These are phyloP conservation scores for Globisporangium iwayamae DNA, from an alignment of 352 stramenopile genomes.

Conservation along the genomic window DNA sequence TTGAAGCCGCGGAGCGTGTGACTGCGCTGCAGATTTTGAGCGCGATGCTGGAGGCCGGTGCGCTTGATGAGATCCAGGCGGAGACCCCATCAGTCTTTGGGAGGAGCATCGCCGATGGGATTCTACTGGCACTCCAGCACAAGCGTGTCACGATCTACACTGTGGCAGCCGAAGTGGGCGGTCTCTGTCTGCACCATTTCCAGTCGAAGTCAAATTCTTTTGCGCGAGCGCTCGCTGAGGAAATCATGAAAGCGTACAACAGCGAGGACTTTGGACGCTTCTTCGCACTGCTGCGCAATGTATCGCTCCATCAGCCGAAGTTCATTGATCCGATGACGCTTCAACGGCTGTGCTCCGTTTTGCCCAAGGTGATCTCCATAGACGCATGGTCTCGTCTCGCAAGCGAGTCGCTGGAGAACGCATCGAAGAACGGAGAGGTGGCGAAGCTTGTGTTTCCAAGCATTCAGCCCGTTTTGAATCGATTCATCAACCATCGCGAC, in stretches of 20 bases:
- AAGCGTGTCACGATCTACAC: constrained; percentile 46
- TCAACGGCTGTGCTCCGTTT: constrained; percentile 58
- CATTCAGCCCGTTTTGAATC: constrained; percentile 37
- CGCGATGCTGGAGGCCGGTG: constrained; percentile 39
- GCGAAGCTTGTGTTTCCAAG: constrained; percentile 44
- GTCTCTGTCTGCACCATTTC: constrained; percentile 30
- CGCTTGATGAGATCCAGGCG: constrained; percentile 24
- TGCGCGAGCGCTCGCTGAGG: constrained; percentile 32
- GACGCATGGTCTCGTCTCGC: constrained; percentile 58
- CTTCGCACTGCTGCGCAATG: constrained; percentile 53
- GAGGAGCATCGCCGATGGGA: constrained; percentile 41
- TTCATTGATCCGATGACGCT: constrained; percentile 72
- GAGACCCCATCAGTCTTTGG: constrained; percentile 15
- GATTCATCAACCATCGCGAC: constrained; percentile 56
- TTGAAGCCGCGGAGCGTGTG: constrained; percentile 43
- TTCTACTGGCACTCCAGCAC: constrained; percentile 48
- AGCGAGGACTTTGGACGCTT: constrained; percentile 69
- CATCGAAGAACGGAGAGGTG: constrained; percentile 35
- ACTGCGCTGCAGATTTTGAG: constrained; percentile 60
- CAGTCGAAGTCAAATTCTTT: constrained; percentile 19
- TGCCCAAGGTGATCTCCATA: constrained; percentile 52
- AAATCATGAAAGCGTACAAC: constrained; percentile 49
- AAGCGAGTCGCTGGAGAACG: constrained; percentile 40
- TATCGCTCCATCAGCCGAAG: constrained; percentile 48
- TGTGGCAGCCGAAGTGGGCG: constrained; percentile 63